Percentiles rank a stretch among this genome's conserved stretches.
Evolutionary conservation across 2,329 filamentous ascomycete genomes (phyloP).

Genomic region (Cercospora berteroae): DNA sequence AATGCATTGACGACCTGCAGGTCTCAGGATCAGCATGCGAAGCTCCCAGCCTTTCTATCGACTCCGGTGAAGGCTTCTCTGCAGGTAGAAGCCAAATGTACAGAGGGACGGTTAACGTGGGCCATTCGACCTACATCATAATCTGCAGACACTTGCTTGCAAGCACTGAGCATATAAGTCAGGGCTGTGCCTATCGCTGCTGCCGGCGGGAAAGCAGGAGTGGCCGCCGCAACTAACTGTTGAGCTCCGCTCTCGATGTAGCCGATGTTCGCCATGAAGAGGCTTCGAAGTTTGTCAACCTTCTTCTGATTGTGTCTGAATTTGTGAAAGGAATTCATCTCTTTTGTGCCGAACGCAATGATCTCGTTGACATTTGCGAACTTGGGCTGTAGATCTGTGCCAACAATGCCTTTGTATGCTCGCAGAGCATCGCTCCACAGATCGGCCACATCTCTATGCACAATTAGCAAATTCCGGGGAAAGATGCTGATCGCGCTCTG

Average conservation of each 20-base stretch:
- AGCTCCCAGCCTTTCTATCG: neutral
- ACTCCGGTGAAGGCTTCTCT: neutral
- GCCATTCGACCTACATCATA: neutral
- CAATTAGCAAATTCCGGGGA: neutral
- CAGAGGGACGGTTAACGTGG: neutral
- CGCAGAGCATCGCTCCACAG: slow-evolving; percentile 12
- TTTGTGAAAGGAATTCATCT: slow-evolving; percentile 7
- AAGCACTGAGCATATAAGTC: slow-evolving; percentile 12
- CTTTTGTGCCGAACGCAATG: slow-evolving; percentile 2
- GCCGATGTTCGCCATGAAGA: slow-evolving; percentile 10
- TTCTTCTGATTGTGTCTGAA: slow-evolving; percentile 13
- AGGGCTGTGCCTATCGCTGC: slow-evolving; percentile 8
- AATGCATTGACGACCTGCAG: slow-evolving; percentile 6
- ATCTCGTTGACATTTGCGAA: slow-evolving; percentile 9
- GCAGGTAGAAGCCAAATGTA: neutral
- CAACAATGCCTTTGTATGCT: slow-evolving; percentile 11
- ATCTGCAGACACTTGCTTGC: slow-evolving; percentile 10
- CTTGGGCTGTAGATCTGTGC: slow-evolving; percentile 9
- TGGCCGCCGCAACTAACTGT: slow-evolving; percentile 8
- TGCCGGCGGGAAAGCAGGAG: slow-evolving; percentile 9
- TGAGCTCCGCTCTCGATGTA: slow-evolving; percentile 11
- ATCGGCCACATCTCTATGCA: slow-evolving; percentile 7
- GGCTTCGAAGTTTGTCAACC: slow-evolving; percentile 9
- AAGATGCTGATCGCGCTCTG: neutral
- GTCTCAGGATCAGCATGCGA: neutral